Base-by-base conservation (phyloP, 1,284 basidiomycete species). In the Ganoderma meredithae region DNA sequence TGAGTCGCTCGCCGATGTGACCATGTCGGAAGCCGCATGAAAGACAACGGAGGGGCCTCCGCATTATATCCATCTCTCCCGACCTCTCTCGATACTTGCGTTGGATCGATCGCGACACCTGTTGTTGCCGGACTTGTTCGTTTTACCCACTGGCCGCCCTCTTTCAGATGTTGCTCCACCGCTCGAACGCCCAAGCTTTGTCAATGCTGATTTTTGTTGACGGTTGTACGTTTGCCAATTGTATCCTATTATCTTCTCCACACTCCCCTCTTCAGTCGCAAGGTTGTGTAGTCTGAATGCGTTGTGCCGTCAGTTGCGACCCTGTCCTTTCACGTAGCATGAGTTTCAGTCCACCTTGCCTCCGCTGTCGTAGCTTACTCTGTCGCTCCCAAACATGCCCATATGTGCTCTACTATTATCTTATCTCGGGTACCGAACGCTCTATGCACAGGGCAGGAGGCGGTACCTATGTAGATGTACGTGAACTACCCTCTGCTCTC, bases 1-100 rank as follows among this genome's bases (percentile, higher is more conserved):
- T 69, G 77, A 76, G 49, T 80, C 78, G 56, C 75, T 80, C 63
- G 83, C 78, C 59, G 86, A 88, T 64, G 77, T 84, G 55, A 83
- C 84, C 39, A 81, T 87, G 83, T 82, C 83, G 43, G 85, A 87
- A 69, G 74, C 74, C 27, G 74, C 69, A 73, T 72, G 63, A 66
- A 44, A 41, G 13, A 25, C 7, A 15, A 64, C 12, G 40, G 63
- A 40, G 66, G 13, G 13, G 40, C 22, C 19, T n/a, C 47, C 55
- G 49, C 39, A 43, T 39, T 52, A 64, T 47, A 27, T 53, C 59
- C 62, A 39, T 49, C 31, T 40, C 17, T 39, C 39, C 19, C 49
- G 25, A 4, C 13, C 13, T 36, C 39, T 8, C 25, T 25, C 31
- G 13, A 40, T 52, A 19, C 39, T 43, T 53, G 64, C 25, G 58